Evolutionary conservation across 768 basidiomycete genomes (phyloP).

Genomic region (Phylloporus sp.): DNA sequence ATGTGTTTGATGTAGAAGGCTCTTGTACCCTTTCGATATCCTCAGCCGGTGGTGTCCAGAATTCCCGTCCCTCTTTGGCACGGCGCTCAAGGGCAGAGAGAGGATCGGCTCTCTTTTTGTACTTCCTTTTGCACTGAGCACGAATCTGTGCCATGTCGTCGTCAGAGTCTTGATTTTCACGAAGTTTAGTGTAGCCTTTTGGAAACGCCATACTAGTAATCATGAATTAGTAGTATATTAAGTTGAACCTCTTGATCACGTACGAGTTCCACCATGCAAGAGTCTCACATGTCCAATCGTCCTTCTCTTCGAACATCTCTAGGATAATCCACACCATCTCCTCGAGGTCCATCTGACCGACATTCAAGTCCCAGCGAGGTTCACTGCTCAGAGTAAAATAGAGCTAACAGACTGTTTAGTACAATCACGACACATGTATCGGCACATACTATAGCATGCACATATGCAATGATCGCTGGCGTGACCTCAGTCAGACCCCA

Average conservation of each 20-base stretch:
- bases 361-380: not conserved
- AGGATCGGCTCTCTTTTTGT: too few species aligned
- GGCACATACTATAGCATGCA: not conserved
- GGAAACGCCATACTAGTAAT: not conserved
- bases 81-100: not conserved
- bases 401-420: not conserved
- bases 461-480: not conserved
- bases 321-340: slow-evolving; percentile 21
- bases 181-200: too few species aligned
- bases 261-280: not conserved
- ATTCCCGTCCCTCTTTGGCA: not conserved
- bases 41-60: not conserved
- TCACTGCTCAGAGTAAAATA: slow-evolving; percentile 1
- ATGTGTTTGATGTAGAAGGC: too few species aligned
- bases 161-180: not conserved
- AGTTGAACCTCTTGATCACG: not conserved
- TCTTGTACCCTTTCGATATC: too few species aligned
- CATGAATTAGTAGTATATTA: not conserved
- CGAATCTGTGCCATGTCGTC: not conserved
- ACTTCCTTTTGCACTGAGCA: not conserved
- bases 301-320: not conserved
- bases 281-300: not conserved
- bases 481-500: not conserved
- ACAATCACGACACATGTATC: not conserved
- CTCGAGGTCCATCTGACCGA: not conserved